Base-by-base conservation (phyloP, 352 stramenopile genomes). In the Pythium dissimile region DNA sequence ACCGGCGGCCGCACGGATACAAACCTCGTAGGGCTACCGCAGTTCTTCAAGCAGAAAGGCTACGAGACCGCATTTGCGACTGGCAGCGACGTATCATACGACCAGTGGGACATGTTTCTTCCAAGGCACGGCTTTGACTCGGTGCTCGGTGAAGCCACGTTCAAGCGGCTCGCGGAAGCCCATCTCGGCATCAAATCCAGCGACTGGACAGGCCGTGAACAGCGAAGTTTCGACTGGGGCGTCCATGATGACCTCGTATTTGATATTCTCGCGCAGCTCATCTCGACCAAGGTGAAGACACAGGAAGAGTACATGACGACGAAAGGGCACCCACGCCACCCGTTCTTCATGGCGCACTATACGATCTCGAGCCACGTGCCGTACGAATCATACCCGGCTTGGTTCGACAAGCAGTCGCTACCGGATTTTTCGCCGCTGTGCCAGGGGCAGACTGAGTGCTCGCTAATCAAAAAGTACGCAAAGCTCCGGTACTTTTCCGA, bases 401-500 rank as follows among this genome's bases (percentile, higher is more conserved):
- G 75, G 75, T 86, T 73, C 45, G 48, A 54, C 1, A 20, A 68
- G 3, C 18, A 32, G 16, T 35, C 52, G 3, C 63, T 73, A 15
- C 75, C 73, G 1, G 62, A 84, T 18, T 75, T 86, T 16, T 26
- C 24, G 15, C 43, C 43, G 13, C 24, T 69, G 54, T 0, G 31
- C 62, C 18, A 46, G 75, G n/a, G 64, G 6, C n/a, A 68, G 21
- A 43, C 34, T 8, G 16, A 42, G 39, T 59, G 52, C 20, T 39
- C 76, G 60, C 69, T 41, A 42, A 58, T 84, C 31, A 54, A 67
- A 16, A 47, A 64, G 8, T 82, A 86, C 54, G 46, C 68, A 18
- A 71, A 80, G 13, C 60, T 84, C 48, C 72, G 76, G 3, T 80
- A 82, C 51, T 86, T 86, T 32, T 62, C 66, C 0, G 73, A 82